phyloP scores from a whole-genome alignment of 192 early-diverging fungal genomes.

The Coemansia sp. region DNA sequence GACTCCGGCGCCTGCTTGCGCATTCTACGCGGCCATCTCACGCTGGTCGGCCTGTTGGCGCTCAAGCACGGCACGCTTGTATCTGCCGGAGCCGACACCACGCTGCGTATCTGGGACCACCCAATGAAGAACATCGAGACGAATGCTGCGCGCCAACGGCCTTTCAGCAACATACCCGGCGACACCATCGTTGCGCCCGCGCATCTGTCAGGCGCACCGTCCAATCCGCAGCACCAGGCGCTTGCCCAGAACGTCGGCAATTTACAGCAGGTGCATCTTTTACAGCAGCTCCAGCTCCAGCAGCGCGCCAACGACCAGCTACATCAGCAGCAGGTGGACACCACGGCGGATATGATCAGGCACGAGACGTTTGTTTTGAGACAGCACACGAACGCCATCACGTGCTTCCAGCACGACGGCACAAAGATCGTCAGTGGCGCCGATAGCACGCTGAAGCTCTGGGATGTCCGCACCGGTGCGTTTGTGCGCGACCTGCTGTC shows the following conservation, averaged over 20 bases:
- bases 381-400: conserved; percentile 77
- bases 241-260: conserved; percentile 25
- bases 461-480: conserved; percentile 89
- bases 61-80: conserved; percentile 84
- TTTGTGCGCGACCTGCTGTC: conserved; percentile 82
- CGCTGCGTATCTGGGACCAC: conserved; percentile 90
- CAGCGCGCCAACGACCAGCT: conserved; percentile 53
- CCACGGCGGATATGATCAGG: conserved; percentile 39
- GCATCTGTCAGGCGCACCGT: not conserved
- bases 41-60: conserved; percentile 92
- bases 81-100: conserved; percentile 93
- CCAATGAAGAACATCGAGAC: conserved; percentile 39
- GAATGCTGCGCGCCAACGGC: conserved; percentile 8
- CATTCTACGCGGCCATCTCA: conserved; percentile 85
- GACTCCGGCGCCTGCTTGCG: conserved; percentile 77
- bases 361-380: conserved; percentile 67
- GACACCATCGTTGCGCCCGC: conserved; percentile 13
- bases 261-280: conserved; percentile 40
- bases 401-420: conserved; percentile 97
- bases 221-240: conserved; percentile 11
- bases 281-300: conserved; percentile 51
- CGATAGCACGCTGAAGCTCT: conserved; percentile 92
- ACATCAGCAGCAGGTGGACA: conserved; percentile 31
- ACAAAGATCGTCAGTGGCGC: conserved; percentile 93
- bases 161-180: conserved; percentile 47